Base-by-base conservation (phyloP, 2,329 filamentous ascomycete genomes). In the Fusarium piperis region DNA sequence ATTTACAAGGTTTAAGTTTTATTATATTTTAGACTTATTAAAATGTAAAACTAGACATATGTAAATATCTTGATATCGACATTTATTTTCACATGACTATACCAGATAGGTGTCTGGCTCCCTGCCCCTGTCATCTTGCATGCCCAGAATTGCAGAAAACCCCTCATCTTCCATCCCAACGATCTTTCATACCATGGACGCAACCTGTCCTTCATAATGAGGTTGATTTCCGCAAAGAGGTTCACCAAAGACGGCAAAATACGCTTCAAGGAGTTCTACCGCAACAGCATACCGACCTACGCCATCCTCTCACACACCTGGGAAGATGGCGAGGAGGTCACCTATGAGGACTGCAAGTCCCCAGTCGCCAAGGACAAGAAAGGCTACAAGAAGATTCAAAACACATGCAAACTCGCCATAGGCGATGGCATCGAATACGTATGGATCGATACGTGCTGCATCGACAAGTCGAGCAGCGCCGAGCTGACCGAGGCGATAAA, bases 401-500 rank as follows among this genome's bases (percentile, higher is more conserved):
- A 35, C 20, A 36, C 60, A 3, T 63, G 55, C 32, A n/a, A 23
- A 3, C 55, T 63, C 8, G 64, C 64, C 3, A 13, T 30, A 1
- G 13, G 23, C 2, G 61, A 64, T 8, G 55, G 35, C 4, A 35
- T 59, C n/a, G 39, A 60, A 2, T 67, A 51, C n/a, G 30, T 64
- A 9, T 67, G 64, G 64, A 26, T 64, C 6, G 64, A 67, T 20
- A 67, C 64, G 1, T 64, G 60, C 20, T 67, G 64, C 35, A 67
- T 67, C 33, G 64, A 67, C 55, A 67, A 67, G 26, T 48, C 46
- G 6, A 64, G 55, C 56, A 67, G 64, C n/a, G 55, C 64, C 12
- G 64, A 67, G 23, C 16, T 67, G 13, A 56, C 53, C 1, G 64
- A 66, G 32, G 59, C 59, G 9, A 66, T 66, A 12, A 66, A 66